Base-by-base conservation (phyloP, 768 basidiomycete species). In the Suillus americanus region DNA sequence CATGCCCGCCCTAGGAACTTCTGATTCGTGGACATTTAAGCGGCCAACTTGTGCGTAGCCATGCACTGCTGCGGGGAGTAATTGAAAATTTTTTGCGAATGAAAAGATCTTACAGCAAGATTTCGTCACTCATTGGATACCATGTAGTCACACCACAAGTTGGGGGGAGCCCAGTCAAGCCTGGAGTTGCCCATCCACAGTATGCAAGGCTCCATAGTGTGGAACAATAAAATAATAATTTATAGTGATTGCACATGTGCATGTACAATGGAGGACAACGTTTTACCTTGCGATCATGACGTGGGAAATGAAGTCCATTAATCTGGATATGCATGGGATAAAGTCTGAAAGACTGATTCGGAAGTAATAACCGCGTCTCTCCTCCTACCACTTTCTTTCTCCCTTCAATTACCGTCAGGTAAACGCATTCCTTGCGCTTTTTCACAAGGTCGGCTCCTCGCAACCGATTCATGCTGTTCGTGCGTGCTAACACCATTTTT, bases 401-500 rank as follows among this genome's bases (percentile, higher is more conserved):
- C 55, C 63, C 53, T 67, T 59, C 57, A 59, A 59, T 57, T 65
- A 50, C 66, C 67, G 62, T 48, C 63, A 62, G 38, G 18, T 60
- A 61, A 64, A 65, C 61, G 64, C 30, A 41, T 54, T 65, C 66
- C 65, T 65, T 59, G 56, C 62, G 2, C 16, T 56, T 45, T 68
- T 67, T 67, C 67, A 64, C 64, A 62, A 66, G 43, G 67, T 59
- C 25, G 28, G 57, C 12, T 57, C 40, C 10, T 41, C 57, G 40
- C 12, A 30, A 30, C 40, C 18, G 57, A 41, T 18, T 59, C 57
- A 20, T 9, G 37, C 41, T 41, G 20, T 41, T 41, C 25, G 40
- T 59, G 57, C 57, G n/a, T 63, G 76, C 78, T 68, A 74, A 75
- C 79, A 62, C 25, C 20, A 28, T 63, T 62, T 63, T 62, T 35